Evolutionary conservation across 768 basidiomycete genomes (phyloP), one percentile per base, ranked within the genome.

Genomic region (Russula sp.): DNA sequence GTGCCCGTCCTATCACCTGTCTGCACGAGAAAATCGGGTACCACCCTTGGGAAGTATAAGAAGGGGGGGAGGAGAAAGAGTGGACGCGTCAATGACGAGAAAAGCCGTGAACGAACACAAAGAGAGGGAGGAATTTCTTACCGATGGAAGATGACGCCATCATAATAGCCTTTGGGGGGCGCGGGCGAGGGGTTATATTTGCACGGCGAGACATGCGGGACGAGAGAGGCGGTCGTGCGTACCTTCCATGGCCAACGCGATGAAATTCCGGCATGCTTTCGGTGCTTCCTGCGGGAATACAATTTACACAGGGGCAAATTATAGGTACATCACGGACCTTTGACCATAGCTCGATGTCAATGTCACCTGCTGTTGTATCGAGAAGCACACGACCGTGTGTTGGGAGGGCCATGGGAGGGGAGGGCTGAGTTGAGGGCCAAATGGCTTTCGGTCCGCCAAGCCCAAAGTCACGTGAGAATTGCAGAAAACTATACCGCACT

Each of bases 131-230:
- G 9, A 39, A 14, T 5, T 11, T 39, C 49, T 35, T 69, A 90
- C 89, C 95, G 83, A 74, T 97, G 94, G 67, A 98, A 98, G 50
- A 96, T 90, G 57, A 93, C 88, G 38, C 90, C 90, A 63, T 98
- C 96, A 74, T 98, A 98, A 73, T 97, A 98, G 8, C 96, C 94
- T 95, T 68, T 11, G 58, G 1, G 20, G 35, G 29, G 51, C 8
- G 16, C 36, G 52, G 13, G 56, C 59, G 41, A 13, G 34, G 11
- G 35, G 20, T 52, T 16, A 58, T n/a, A 20, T 13, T 7, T 13
- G 10, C n/a, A 34, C 45, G 32, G 43, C 16, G 18, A 20, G n/a
- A 29, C 0, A 9, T 16, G 22, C 36, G 20, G 20, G n/a, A 29
- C 13, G 36, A 38, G 50, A 52, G 50, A 36, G 10, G 35, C 25